phyloP scores from a whole-genome alignment of 2,329 filamentous ascomycete species.

The Exophiala lecanii-corni region DNA sequence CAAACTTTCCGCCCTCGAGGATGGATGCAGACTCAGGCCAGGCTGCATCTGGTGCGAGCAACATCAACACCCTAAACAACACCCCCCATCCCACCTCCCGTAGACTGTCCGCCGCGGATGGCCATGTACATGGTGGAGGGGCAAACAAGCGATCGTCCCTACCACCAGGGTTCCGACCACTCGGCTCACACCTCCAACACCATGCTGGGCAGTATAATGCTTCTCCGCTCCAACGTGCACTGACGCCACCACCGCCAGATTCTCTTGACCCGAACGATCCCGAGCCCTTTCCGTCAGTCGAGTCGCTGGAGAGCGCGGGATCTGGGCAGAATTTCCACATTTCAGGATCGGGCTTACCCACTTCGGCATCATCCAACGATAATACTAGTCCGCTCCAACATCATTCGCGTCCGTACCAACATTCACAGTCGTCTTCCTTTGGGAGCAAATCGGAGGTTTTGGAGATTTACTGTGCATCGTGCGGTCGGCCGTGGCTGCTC shows the following conservation, averaged over 20 bases:
- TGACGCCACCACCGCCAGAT: slow-evolving; percentile 74
- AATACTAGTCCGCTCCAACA: slow-evolving; percentile 53
- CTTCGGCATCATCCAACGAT: slow-evolving; percentile 59
- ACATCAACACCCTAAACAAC: slow-evolving; percentile 5
- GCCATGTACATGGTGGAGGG: slow-evolving; percentile 12
- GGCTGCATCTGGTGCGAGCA: slow-evolving; percentile 6
- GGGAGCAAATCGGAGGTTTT: slow-evolving; percentile 50
- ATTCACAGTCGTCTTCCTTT: slow-evolving; percentile 54
- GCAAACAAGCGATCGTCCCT: slow-evolving; percentile 56
- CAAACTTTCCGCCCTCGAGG: slow-evolving; percentile 27
- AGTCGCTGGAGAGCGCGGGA: slow-evolving; percentile 60
- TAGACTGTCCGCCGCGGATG: slow-evolving; percentile 24
- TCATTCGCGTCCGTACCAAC: slow-evolving; percentile 30
- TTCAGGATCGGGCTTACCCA: slow-evolving; percentile 57
- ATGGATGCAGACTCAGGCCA: slow-evolving; percentile 5
- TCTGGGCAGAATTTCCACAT: slow-evolving; percentile 68
- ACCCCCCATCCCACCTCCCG: slow-evolving; percentile 33
- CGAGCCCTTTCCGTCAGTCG: slow-evolving; percentile 85
- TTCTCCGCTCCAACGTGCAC: slow-evolving; percentile 81
- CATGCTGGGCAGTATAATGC: slow-evolving; percentile 62
- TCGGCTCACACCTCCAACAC: slow-evolving; percentile 35
- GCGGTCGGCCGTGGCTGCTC: slow-evolving; percentile 69
- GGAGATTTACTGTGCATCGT: slow-evolving; percentile 90
- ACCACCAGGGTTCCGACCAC: slow-evolving; percentile 52
- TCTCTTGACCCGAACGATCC: slow-evolving; percentile 54